phyloP scores from a whole-genome alignment of 345 rosid genomes.

The Populus simonii region DNA sequence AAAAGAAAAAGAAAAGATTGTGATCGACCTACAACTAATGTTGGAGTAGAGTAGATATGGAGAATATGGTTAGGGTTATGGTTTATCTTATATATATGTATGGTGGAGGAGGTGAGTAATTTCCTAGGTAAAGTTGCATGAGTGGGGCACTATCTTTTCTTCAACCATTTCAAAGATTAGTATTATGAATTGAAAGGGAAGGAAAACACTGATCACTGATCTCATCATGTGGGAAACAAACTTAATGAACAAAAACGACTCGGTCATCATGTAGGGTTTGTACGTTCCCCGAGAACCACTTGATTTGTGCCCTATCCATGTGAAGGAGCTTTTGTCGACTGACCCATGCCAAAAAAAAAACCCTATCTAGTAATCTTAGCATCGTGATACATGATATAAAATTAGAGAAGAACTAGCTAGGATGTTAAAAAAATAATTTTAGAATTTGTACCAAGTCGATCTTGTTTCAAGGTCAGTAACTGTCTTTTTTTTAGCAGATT shows the following conservation, averaged over 20 bases:
- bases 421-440: too few relatives aligned
- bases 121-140: not conserved
- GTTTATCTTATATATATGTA: too few relatives aligned
- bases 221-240: not conserved
- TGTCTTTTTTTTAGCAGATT: too few relatives aligned
- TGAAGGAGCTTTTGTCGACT: not conserved
- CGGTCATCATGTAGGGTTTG: not conserved
- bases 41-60: not conserved
- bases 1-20: not conserved
- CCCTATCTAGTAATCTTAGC: not conserved
- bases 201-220: not conserved
- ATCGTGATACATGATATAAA: not conserved
- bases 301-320: conserved; percentile 8
- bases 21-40: not conserved
- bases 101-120: not conserved
- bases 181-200: not conserved
- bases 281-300: not conserved
- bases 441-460: too few relatives aligned
- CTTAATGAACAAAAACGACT: not conserved
- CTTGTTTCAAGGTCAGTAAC: too few relatives aligned
- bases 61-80: not conserved
- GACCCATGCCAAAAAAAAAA: not conserved
- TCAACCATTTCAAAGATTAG: not conserved
- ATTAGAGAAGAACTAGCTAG: too few relatives aligned
- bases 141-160: not conserved